A percentile compares a stretch with the other conserved stretches of the same genome.
phyloP scores from a whole-genome alignment of 331 rosid genomes.

The Malus hybrid region DNA sequence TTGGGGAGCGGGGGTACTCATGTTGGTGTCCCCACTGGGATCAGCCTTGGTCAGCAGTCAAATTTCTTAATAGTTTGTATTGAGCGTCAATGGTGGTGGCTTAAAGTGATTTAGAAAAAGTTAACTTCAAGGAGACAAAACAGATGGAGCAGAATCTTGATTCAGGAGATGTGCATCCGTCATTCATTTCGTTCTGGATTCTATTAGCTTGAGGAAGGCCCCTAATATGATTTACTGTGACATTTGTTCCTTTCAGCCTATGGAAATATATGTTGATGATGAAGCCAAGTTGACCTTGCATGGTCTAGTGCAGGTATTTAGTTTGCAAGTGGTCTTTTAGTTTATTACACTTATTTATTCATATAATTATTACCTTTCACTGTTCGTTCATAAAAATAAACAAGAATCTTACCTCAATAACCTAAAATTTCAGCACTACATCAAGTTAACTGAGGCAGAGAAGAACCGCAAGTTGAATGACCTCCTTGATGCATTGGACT shows the following conservation, averaged over 20 bases:
- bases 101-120: slow-evolving; percentile 32
- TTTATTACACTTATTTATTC: not conserved
- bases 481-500: slow-evolving; percentile 96
- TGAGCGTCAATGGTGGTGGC: slow-evolving; percentile 39
- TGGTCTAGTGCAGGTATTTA: slow-evolving; percentile 89
- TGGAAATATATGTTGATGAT: slow-evolving; percentile 99
- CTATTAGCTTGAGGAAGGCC: slow-evolving; percentile 74
- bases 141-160: slow-evolving; percentile 63
- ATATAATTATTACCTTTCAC: slow-evolving; percentile 6
- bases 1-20: slow-evolving; percentile 7
- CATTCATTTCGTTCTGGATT: slow-evolving; percentile 92
- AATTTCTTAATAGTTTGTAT: slow-evolving; percentile 30
- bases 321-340: not conserved
- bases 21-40: slow-evolving; percentile 9
- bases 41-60: slow-evolving; percentile 31
- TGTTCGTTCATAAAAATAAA: too few relatives aligned
- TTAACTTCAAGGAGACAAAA: slow-evolving; percentile 59
- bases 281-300: slow-evolving; percentile 98
- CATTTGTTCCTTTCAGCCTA: slow-evolving; percentile 99
- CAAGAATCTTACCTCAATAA: not conserved
- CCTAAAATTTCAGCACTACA: slow-evolving; percentile 75
- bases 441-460: slow-evolving; percentile 91
- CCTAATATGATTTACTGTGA: slow-evolving; percentile 87
- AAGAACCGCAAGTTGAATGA: slow-evolving; percentile 95
- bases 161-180: slow-evolving; percentile 76